These are phyloP conservation scores for Mycena vitilis DNA, from an alignment of 768 basidiomycete species.

Conservation along the genomic window DNA sequence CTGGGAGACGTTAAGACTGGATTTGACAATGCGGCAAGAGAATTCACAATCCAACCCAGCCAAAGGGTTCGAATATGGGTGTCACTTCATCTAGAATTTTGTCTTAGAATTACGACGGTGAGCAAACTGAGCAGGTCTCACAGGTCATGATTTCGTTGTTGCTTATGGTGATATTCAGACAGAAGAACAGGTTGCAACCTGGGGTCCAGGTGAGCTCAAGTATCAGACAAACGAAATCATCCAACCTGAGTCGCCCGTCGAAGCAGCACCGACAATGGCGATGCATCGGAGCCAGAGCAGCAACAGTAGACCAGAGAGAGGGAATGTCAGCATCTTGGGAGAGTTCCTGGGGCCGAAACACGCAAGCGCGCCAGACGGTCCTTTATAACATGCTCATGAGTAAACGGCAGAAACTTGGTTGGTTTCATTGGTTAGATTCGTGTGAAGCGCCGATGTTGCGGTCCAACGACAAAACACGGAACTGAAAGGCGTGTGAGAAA, in stretches of 20 bases:
- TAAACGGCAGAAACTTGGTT: slow-evolving; percentile 17
- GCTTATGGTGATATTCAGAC: slow-evolving; percentile 29
- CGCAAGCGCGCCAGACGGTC: neutral
- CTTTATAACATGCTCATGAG: slow-evolving; percentile 31
- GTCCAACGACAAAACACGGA: slow-evolving; percentile 26
- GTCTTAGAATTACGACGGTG: neutral
- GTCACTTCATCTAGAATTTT: slow-evolving; percentile 24
- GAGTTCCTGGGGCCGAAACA: slow-evolving; percentile 13
- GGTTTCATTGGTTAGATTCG: slow-evolving; percentile 22
- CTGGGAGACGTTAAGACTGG: slow-evolving; percentile 41
- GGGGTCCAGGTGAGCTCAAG: neutral
- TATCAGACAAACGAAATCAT: neutral
- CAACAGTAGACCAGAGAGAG: slow-evolving; percentile 16
- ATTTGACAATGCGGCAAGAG: neutral
- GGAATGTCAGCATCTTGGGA: slow-evolving; percentile 22
- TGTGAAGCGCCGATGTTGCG: slow-evolving; percentile 17
- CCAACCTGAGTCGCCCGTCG: slow-evolving; percentile 25
- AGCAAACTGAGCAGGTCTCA: neutral
- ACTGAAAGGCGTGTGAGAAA: slow-evolving; percentile 29
- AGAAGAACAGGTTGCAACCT: slow-evolving; percentile 36
- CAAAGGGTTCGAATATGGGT: slow-evolving; percentile 46
- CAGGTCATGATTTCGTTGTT: slow-evolving; percentile 30
- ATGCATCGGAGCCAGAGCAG: slow-evolving; percentile 30
- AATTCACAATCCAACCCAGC: slow-evolving; percentile 67
- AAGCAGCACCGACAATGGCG: slow-evolving; percentile 17